A percentile compares a stretch with the other conserved stretches of the same genome.
Conservation (phyloP, 192 early-diverging fungal genomes). For the Helicostylum pulchrum region DNA sequence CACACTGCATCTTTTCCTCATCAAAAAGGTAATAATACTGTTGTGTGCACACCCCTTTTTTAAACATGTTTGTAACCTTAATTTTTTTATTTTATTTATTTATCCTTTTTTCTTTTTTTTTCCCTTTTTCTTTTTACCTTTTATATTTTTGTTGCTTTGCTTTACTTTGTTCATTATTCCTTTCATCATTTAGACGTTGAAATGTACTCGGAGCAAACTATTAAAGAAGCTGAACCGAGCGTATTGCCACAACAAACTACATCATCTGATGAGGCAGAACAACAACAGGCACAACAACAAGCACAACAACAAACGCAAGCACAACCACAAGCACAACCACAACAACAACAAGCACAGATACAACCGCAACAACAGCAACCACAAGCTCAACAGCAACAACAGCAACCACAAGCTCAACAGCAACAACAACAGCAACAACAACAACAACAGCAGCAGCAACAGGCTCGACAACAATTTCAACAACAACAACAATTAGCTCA, state of each 20-base stretch:
- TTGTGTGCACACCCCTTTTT: no score
- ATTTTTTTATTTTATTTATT: neutral
- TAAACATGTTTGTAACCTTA: no score
- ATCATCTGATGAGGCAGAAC: neutral
- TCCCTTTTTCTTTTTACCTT: neutral
- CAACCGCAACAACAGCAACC: neutral
- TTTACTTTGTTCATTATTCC: neutral
- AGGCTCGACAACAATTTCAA: neutral
- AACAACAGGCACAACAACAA: constrained; percentile 1
- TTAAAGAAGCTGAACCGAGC: neutral
- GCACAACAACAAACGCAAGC: neutral
- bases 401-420: neutral
- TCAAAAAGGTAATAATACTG: constrained; percentile 5
- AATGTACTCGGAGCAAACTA: no score
- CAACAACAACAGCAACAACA: neutral
- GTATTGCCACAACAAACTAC: neutral
- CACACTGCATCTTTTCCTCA: neutral
- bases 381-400: neutral
- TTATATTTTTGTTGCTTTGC: constrained; percentile 6
- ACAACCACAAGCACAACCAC: neutral
- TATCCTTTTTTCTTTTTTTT: constrained; percentile 9
- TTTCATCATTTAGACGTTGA: neutral
- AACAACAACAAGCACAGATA: neutral
- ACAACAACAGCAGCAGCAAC: neutral
- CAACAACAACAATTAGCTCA: neutral